Conservation (phyloP, 306 rosid species). For the Ammopiptanthus mongolicus region DNA sequence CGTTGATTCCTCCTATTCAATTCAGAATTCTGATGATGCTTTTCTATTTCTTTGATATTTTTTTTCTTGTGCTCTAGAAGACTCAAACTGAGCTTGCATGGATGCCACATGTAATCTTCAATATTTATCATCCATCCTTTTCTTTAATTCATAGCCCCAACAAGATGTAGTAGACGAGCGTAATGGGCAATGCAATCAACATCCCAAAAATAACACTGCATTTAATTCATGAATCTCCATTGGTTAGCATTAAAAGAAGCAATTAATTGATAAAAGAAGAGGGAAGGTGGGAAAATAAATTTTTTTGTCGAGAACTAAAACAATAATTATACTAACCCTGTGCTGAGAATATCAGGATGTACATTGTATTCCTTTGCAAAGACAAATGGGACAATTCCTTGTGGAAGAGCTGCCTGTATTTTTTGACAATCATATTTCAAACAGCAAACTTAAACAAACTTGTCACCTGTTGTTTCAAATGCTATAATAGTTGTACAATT, state of each 20-base stretch:
- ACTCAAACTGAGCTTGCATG: slow-evolving; percentile 27
- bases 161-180: slow-evolving; percentile 83
- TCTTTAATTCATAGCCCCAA: slow-evolving; percentile 57
- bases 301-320: neutral
- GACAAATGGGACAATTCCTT: slow-evolving; percentile 98
- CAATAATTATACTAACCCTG: slow-evolving; percentile 46
- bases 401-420: slow-evolving; percentile 95
- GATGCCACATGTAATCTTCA: slow-evolving; percentile 19
- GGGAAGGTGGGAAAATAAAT: neutral
- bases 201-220: slow-evolving; percentile 97
- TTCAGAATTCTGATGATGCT: slow-evolving; percentile 5
- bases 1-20: slow-evolving; percentile 24
- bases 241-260: neutral
- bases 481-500: slow-evolving; percentile 17
- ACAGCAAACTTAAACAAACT: slow-evolving; percentile 21
- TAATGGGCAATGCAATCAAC: slow-evolving; percentile 87
- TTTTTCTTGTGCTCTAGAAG: neutral
- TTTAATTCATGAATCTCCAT: neutral
- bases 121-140: slow-evolving; percentile 10
- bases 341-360: slow-evolving; percentile 93
- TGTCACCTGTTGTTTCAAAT: slow-evolving; percentile 29
- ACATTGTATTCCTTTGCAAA: slow-evolving; percentile 93
- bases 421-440: slow-evolving; percentile 16
- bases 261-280: neutral
- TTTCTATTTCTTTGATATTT: slow-evolving; percentile 9